phyloP scores from a whole-genome alignment of 352 stramenopile genomes.

The Phytophthora capsici region DNA sequence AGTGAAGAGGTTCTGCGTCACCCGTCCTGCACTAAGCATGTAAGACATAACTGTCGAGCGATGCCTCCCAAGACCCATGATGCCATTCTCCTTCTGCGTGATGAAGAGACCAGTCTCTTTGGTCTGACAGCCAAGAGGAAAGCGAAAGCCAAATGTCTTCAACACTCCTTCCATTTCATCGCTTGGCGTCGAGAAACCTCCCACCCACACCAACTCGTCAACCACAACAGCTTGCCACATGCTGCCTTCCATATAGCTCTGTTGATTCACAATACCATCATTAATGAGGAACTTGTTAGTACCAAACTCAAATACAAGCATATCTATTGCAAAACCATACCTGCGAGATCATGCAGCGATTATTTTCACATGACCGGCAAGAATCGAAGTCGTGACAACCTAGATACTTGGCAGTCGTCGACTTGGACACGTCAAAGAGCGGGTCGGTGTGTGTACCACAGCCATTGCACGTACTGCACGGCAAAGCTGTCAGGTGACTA shows the following conservation, averaged over 20 bases:
- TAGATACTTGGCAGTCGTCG: slow-evolving; percentile 74
- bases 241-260: slow-evolving; percentile 90
- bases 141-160: slow-evolving; percentile 72
- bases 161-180: slow-evolving; percentile 57
- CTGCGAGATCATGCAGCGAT: slow-evolving; percentile 81
- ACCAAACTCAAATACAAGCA: not conserved
- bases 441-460: slow-evolving; percentile 81
- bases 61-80: slow-evolving; percentile 87
- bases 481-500: slow-evolving; percentile 81
- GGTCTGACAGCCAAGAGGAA: slow-evolving; percentile 82
- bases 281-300: not conserved
- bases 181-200: slow-evolving; percentile 52
- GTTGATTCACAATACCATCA: not conserved
- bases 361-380: slow-evolving; percentile 62
- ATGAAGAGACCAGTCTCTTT: slow-evolving; percentile 88
- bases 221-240: slow-evolving; percentile 87
- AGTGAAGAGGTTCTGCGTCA: slow-evolving; percentile 78
- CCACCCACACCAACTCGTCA: slow-evolving; percentile 83
- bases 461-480: slow-evolving; percentile 67
- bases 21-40: slow-evolving; percentile 59
- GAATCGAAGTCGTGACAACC: slow-evolving; percentile 58
- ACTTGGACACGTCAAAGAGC: slow-evolving; percentile 79
- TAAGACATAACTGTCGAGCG: slow-evolving; percentile 71
- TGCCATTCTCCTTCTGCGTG: slow-evolving; percentile 89
- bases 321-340: slow-evolving; percentile 24